These are phyloP conservation scores for Lactarius hengduanensis DNA, from an alignment of 768 basidiomycete species.

Conservation along the genomic window DNA sequence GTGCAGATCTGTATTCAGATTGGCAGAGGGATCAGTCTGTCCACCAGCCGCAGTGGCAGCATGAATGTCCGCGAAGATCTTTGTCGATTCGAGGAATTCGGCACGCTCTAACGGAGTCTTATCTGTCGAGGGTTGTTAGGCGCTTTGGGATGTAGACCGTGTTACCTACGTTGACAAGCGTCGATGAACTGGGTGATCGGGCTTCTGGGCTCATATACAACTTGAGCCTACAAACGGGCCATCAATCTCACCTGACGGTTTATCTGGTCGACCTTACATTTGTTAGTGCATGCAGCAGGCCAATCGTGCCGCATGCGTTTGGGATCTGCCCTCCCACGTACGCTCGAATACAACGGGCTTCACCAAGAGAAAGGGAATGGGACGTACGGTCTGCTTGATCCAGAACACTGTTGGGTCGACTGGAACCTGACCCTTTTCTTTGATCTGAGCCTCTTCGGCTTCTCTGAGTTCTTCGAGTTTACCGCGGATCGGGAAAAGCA, in stretches of 20 bases:
- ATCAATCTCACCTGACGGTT: slow-evolving; percentile 12
- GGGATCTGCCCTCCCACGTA: slow-evolving; percentile 30
- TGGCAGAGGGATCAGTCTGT: slow-evolving; percentile 60
- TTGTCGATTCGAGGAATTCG: slow-evolving; percentile 67
- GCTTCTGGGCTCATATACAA: slow-evolving; percentile 54
- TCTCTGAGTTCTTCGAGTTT: slow-evolving; percentile 49
- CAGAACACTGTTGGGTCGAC: slow-evolving; percentile 71
- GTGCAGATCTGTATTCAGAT: slow-evolving; percentile 75
- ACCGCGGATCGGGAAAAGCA: slow-evolving; percentile 77
- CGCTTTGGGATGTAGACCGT: neutral
- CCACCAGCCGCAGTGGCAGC: slow-evolving; percentile 64
- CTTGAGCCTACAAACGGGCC: slow-evolving; percentile 38
- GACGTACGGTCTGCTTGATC: slow-evolving; percentile 84
- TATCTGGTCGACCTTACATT: slow-evolving; percentile 52
- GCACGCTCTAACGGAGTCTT: slow-evolving; percentile 74
- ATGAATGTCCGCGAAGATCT: slow-evolving; percentile 78
- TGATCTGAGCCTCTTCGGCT: slow-evolving; percentile 59
- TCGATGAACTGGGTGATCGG: slow-evolving; percentile 67
- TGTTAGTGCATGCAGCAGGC: slow-evolving; percentile 48
- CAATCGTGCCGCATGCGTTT: slow-evolving; percentile 37
- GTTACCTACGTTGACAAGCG: slow-evolving; percentile 51
- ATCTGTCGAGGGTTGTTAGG: slow-evolving; percentile 38
- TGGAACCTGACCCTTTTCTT: slow-evolving; percentile 43
- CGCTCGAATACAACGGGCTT: neutral
- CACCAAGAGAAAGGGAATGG: neutral